A percentile compares a stretch with the other conserved stretches of the same genome.
Conservation (phyloP, 129 eudicot genomes). For the Pittosporum tobira region DNA sequence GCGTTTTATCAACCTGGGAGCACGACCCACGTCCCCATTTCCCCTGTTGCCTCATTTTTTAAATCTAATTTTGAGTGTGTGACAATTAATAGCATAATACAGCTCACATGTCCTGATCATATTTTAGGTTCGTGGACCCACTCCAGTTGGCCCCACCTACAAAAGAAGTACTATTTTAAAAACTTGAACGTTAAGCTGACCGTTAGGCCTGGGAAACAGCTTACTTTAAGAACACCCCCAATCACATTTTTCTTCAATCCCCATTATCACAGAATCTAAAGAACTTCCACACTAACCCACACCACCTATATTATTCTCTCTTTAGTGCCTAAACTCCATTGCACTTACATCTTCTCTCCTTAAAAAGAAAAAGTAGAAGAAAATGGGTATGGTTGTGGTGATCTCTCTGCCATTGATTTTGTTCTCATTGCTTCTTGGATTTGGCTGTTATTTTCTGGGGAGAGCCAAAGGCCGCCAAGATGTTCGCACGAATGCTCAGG, state of each 20-base stretch:
- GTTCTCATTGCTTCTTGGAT: conserved; percentile 31
- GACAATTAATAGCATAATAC: no score
- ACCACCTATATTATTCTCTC: background rate
- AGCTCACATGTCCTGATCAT: no score
- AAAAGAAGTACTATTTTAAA: background rate
- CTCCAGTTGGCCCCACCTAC: no score
- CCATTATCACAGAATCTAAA: background rate
- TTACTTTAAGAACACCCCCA: background rate
- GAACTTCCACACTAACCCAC: no score
- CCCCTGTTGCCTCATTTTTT: no score
- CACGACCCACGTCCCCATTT: no score
- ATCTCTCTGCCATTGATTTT: conserved; percentile 42
- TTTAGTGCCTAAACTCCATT: background rate
- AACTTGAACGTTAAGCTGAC: conserved; percentile 1
- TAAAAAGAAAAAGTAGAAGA: background rate
- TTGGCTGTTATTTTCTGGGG: conserved; percentile 46
- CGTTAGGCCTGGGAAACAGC: background rate
- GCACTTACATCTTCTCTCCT: background rate
- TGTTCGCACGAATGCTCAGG: conserved; percentile 28
- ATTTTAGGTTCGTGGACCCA: no score
- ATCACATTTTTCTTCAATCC: background rate
- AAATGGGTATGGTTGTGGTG: conserved; percentile 46
- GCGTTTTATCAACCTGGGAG: no score
- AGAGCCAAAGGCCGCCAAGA: conserved; percentile 43
- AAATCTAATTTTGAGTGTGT: no score